A percentile compares a stretch with the other conserved stretches of the same genome.
Evolutionary conservation across 768 basidiomycete species (phyloP).

Genomic region (Baorangia bicolor): DNA sequence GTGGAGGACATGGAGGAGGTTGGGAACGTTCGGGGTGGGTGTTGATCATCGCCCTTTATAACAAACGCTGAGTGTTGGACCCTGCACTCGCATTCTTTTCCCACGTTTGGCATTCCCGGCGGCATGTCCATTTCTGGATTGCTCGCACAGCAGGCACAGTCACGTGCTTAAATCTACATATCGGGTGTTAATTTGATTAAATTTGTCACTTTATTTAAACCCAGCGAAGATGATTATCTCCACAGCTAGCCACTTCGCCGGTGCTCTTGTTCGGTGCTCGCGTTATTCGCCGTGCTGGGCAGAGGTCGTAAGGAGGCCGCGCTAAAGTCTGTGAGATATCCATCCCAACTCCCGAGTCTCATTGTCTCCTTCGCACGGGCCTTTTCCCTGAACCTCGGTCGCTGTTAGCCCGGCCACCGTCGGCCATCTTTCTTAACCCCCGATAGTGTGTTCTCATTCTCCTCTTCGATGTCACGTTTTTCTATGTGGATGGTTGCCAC

Average conservation of each 20-base stretch:
- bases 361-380: background rate
- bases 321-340: too few species aligned
- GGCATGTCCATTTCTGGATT: conserved; percentile 30
- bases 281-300: background rate
- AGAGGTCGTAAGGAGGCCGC: too few species aligned
- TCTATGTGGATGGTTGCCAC: background rate
- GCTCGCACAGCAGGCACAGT: conserved; percentile 27
- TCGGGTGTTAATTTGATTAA: conserved; percentile 18
- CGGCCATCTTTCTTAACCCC: conserved; percentile 9
- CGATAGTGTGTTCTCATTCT: background rate
- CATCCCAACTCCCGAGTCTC: too few species aligned
- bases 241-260: conserved; percentile 1
- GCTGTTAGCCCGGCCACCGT: background rate
- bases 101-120: conserved; percentile 37
- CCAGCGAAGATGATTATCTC: conserved; percentile 27
- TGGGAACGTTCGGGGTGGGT: conserved; percentile 38
- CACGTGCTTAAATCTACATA: conserved; percentile 25
- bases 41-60: conserved; percentile 42
- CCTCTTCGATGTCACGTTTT: background rate
- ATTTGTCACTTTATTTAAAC: conserved; percentile 11
- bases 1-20: conserved; percentile 38
- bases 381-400: conserved; percentile 1
- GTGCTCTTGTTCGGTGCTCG: background rate
- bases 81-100: conserved; percentile 35
- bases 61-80: conserved; percentile 34